Percentiles rank a stretch among this genome's conserved stretches.
phyloP scores from a whole-genome alignment of 352 stramenopile genomes.

The Phytophthora litchii region DNA sequence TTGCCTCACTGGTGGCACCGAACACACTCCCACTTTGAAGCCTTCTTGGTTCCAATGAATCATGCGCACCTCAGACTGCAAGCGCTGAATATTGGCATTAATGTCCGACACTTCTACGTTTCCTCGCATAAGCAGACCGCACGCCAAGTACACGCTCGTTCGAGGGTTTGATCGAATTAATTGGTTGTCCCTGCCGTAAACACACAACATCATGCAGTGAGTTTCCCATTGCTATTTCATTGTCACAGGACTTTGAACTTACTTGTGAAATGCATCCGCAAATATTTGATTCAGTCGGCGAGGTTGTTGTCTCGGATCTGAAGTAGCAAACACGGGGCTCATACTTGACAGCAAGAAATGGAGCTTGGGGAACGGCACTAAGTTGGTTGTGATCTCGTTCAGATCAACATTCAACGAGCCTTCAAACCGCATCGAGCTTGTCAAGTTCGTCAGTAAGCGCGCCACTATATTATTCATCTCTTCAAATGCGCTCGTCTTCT shows the following conservation, averaged over 20 bases:
- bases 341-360: conserved; percentile 97
- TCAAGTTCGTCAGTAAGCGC: conserved; percentile 97
- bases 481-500: conserved; percentile 88
- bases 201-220: conserved; percentile 8
- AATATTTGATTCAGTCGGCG: conserved; percentile 72
- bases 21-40: conserved; percentile 89
- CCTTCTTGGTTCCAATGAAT: conserved; percentile 92
- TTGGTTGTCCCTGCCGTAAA: conserved; percentile 65
- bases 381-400: conserved; percentile 99
- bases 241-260: conserved; percentile 6
- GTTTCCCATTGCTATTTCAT: conserved; percentile 1
- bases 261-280: conserved; percentile 68
- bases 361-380: conserved; percentile 98
- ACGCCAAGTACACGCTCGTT: conserved; percentile 83
- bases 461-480: conserved; percentile 99
- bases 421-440: conserved; percentile 99
- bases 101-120: conserved; percentile 89
- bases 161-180: conserved; percentile 76
- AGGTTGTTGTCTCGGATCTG: conserved; percentile 58
- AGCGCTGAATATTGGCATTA: conserved; percentile 85
- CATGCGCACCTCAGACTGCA: conserved; percentile 86
- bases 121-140: conserved; percentile 83
- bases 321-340: conserved; percentile 58
- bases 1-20: conserved; percentile 63
- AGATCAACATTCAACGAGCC: conserved; percentile 98